phyloP scores from a whole-genome alignment of 1,284 basidiomycete genomes.

The Fomitopsis schrenkii region DNA sequence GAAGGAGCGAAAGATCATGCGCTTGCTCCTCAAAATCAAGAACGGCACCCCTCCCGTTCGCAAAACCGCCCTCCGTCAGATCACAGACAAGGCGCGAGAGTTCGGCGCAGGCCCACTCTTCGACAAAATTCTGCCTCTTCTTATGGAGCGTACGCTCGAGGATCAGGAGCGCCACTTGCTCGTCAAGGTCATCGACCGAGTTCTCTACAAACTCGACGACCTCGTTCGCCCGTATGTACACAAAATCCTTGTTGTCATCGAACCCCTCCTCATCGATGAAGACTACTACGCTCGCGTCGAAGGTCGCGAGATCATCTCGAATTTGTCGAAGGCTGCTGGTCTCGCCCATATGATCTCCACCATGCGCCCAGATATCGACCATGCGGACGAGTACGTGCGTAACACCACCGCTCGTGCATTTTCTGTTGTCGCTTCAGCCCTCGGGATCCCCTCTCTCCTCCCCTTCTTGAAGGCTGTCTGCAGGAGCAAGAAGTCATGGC shows the following conservation, averaged over 20 bases:
- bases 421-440: constrained; percentile 97
- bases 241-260: constrained; percentile 99
- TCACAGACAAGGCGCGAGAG: constrained; percentile 99
- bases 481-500: constrained; percentile 99
- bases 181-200: constrained; percentile 99
- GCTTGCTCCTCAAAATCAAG: constrained; percentile 99
- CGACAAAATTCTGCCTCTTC: constrained; percentile 96
- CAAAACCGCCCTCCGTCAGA: constrained; percentile 96
- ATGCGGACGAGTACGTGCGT: constrained; percentile 98
- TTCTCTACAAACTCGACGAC: constrained; percentile 98
- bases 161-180: constrained; percentile 98
- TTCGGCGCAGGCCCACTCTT: constrained; percentile 99
- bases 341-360: constrained; percentile 99
- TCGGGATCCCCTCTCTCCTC: constrained; percentile 95
- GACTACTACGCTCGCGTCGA: constrained; percentile 99
- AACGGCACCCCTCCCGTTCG: constrained; percentile 98
- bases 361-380: constrained; percentile 99
- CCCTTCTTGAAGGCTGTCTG: constrained; percentile 99
- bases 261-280: constrained; percentile 98
- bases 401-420: constrained; percentile 99
- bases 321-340: constrained; percentile 97
- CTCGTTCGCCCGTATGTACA: constrained; percentile 98
- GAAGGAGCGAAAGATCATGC: constrained; percentile 99
- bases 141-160: constrained; percentile 99
- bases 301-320: constrained; percentile 99